phyloP scores from a whole-genome alignment of 805 yeast genomes.

The Diddensiella caesifluorescens region DNA sequence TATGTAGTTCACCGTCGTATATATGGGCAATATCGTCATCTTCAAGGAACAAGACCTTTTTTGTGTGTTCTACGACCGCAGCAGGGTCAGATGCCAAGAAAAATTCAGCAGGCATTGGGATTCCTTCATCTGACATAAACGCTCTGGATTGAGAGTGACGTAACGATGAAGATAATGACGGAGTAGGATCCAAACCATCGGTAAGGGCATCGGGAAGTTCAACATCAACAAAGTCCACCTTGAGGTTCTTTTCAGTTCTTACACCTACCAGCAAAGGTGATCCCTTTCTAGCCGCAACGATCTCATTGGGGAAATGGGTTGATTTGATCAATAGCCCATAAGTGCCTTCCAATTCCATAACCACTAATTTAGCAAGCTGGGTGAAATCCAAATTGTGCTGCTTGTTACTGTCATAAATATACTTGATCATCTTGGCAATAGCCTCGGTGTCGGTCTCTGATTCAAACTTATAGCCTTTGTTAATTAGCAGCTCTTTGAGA shows the following conservation, averaged over 20 bases:
- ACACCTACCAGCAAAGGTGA: slow-evolving; percentile 97
- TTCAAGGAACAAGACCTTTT: slow-evolving; percentile 91
- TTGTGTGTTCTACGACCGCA: slow-evolving; percentile 93
- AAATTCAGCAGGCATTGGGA: slow-evolving; percentile 91
- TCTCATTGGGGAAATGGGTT: slow-evolving; percentile 88
- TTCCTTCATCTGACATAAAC: slow-evolving; percentile 86
- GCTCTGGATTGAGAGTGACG: slow-evolving; percentile 96
- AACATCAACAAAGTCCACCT: slow-evolving; percentile 97
- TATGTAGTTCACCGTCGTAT: slow-evolving; percentile 96
- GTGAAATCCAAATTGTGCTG: slow-evolving; percentile 72
- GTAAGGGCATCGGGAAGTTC: slow-evolving; percentile 69
- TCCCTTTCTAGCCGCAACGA: slow-evolving; percentile 96
- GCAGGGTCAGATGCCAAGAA: slow-evolving; percentile 96
- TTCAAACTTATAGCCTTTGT: slow-evolving; percentile 79
- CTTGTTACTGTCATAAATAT: slow-evolving; percentile 81
- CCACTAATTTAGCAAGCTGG: slow-evolving; percentile 85
- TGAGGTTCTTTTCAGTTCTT: slow-evolving; percentile 88
- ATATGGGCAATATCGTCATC: slow-evolving; percentile 99
- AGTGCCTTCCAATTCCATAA: slow-evolving; percentile 93
- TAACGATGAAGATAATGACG: slow-evolving; percentile 31
- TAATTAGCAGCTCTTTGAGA: slow-evolving; percentile 69
- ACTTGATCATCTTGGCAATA: slow-evolving; percentile 92
- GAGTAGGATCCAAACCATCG: slow-evolving; percentile 15
- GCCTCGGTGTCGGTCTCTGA: slow-evolving; percentile 97
- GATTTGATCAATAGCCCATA: slow-evolving; percentile 94